phyloP scores from a whole-genome alignment of 1,139 yeast genomes.

The Yamadazyma aaseri region DNA sequence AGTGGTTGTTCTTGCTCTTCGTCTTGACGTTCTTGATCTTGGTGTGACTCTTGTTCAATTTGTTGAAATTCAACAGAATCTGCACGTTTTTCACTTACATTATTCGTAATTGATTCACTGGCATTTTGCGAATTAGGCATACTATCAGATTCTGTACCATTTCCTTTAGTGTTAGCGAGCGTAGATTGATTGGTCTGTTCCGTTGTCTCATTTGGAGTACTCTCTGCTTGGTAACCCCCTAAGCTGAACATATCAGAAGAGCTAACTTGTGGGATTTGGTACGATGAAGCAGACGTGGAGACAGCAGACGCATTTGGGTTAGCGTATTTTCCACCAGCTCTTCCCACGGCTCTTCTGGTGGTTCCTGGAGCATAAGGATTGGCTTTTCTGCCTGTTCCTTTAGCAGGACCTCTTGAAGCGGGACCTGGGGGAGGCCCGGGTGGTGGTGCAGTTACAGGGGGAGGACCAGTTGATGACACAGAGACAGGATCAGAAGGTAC shows the following conservation, averaged over 20 bases:
- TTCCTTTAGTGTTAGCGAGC: too few relatives aligned
- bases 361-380: constrained; percentile 45
- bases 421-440: constrained; percentile 7
- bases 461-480: neutral
- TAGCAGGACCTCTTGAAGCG: constrained; percentile 2
- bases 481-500: neutral
- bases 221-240: constrained; percentile 4
- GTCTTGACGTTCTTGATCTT: neutral
- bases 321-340: constrained; percentile 8
- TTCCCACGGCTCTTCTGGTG: constrained; percentile 6
- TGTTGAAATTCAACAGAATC: neutral
- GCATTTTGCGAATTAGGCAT: neutral
- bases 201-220: constrained; percentile 14
- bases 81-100: too few relatives aligned
- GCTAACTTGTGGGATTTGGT: constrained; percentile 13
- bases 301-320: constrained; percentile 5
- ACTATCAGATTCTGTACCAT: neutral
- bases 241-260: constrained; percentile 39
- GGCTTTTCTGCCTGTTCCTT: constrained; percentile 13
- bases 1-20: neutral
- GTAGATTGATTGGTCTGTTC: neutral
- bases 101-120: neutral
- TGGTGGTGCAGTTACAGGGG: constrained; percentile 2
- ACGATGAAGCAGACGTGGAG: constrained; percentile 4
- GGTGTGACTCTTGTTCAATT: neutral